Base-by-base conservation (phyloP, 768 basidiomycete species). In the Ephemerocybe angulata region DNA sequence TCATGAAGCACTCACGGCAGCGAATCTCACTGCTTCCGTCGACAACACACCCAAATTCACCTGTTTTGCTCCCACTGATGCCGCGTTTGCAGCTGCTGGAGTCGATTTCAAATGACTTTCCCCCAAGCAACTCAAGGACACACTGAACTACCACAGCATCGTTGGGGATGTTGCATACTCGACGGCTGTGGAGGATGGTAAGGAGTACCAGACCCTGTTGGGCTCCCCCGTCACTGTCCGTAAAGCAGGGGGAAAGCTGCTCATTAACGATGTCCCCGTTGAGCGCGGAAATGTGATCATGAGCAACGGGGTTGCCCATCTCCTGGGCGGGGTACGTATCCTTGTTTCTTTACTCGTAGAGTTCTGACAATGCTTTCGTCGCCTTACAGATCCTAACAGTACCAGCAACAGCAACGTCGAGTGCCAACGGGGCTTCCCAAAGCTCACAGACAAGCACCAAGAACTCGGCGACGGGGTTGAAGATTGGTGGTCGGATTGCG, bases 221-320 rank as follows among this genome's bases (percentile, higher is more conserved):
- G 53, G 53, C n/a, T 5, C 15, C 19, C 22, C 43, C 8, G 43
- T 54, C 12, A 54, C 29, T 11, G 31, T 54, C 10, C n/a, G 21
- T 1, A 47, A 46, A 21, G 43, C 30, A 4, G 53, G 38, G 2
- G 30, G 42, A 13, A n/a, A 47, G 38, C 4, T 54, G 11, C 35
- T 38, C 15, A 31, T 54, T 15, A 54, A 54, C 42, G 28, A 54
- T 27, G 42, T 38, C 17, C 21, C 42, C 11, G 53, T 54, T 46
- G 28, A 4, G 6, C 7, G 1, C 15, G 53, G 35, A 1, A 54
- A 54, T 28, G 43, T 54, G 22, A 47, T 47, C 27, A 10, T 28
- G 43, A 54, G 3, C 43, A 54, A 54, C 31, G 53, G 53, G n/a
- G 53, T 54, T 1, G 53, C 44, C 11, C 53, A 54, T 22, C 43